Evolutionary conservation across 2,329 filamentous ascomycete genomes (phyloP).

Genomic region (Trichoderma atrobrunneum): DNA sequence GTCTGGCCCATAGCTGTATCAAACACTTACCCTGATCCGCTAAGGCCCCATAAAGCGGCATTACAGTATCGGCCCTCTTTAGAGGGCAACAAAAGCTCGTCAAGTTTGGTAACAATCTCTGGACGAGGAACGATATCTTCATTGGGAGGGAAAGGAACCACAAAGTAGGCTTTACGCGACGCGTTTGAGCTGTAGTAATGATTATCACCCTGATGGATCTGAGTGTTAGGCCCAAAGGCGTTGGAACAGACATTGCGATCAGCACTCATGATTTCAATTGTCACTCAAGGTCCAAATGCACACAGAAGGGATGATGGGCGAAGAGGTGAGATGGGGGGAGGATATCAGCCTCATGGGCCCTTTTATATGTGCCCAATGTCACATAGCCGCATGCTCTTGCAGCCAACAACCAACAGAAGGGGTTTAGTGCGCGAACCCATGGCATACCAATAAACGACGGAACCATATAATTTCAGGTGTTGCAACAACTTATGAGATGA

Average conservation of each 20-base stretch:
- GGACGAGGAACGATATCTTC: not conserved
- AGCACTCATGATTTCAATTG: not conserved
- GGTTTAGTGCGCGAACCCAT: no score
- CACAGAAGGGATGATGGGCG: not conserved
- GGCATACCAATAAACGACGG: no score
- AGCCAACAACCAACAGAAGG: no score
- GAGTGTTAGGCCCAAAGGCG: not conserved
- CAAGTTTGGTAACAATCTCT: not conserved
- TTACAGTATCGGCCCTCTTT: not conserved
- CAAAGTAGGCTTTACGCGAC: not conserved
- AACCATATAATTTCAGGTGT: no score
- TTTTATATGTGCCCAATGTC: no score
- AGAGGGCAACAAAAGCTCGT: not conserved
- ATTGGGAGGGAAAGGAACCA: not conserved
- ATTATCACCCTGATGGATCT: not conserved
- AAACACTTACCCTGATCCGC: not conserved
- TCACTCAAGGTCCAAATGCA: fast-evolving
- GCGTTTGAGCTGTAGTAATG: not conserved
- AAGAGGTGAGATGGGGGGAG: not conserved
- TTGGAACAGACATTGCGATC: not conserved
- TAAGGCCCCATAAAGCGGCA: not conserved
- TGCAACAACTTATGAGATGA: no score
- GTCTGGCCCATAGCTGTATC: no score
- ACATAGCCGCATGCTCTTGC: no score
- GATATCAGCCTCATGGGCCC: no score